A percentile compares a stretch with the other conserved stretches of the same genome.
These are phyloP conservation scores for Malus orientalis DNA, from an alignment of 306 rosid species.

Conservation along the genomic window DNA sequence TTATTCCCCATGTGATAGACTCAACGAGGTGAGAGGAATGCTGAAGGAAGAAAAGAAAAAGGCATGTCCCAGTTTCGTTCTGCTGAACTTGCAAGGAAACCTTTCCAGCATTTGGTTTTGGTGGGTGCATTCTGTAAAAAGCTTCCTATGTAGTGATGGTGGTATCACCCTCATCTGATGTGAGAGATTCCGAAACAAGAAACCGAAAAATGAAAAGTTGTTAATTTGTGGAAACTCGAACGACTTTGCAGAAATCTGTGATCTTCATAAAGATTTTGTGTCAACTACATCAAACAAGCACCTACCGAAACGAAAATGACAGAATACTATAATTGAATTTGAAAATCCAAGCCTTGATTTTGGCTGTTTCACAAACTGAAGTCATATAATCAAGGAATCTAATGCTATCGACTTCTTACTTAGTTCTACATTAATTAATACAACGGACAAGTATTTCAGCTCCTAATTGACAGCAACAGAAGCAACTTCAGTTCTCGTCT, in stretches of 20 bases:
- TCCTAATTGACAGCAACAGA: not conserved
- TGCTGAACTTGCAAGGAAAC: not conserved
- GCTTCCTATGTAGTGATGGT: not conserved
- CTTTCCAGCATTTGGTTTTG: not conserved
- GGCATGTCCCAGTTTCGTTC: not conserved
- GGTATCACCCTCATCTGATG: not conserved
- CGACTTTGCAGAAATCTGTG: not conserved
- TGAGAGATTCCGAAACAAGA: not conserved
- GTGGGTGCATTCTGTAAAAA: not conserved
- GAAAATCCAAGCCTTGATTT: not conserved
- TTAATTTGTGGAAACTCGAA: not conserved
- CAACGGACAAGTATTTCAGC: not conserved
- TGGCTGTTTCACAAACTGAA: not conserved
- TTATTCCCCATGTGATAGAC: not conserved
- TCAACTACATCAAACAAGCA: not conserved
- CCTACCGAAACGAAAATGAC: not conserved
- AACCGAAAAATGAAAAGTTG: not conserved
- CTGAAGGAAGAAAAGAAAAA: not conserved
- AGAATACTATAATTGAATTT: not conserved
- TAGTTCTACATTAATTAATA: not conserved
- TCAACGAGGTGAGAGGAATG: not conserved
- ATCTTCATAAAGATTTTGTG: not conserved
- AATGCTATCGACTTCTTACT: not conserved
- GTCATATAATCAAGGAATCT: too few species aligned
- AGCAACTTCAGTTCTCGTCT: slow-evolving; percentile 32